Evolutionary conservation across 768 basidiomycete genomes (phyloP).

Genomic region (Amanita fuliginea): DNA sequence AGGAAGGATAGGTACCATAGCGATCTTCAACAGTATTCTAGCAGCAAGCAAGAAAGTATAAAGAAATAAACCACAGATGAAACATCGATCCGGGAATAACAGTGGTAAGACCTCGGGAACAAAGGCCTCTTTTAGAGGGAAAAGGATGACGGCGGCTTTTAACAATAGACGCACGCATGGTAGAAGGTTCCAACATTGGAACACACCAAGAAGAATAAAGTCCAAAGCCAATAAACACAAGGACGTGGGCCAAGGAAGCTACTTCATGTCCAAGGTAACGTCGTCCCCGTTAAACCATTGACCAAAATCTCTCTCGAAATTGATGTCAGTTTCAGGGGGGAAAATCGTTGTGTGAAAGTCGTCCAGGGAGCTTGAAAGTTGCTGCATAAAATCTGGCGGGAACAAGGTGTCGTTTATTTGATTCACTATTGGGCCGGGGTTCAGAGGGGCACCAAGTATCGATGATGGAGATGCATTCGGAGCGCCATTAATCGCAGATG

Average conservation of each 20-base stretch:
- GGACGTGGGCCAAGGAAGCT: slow-evolving; percentile 3
- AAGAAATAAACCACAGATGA: background rate
- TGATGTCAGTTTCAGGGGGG: slow-evolving; percentile 36
- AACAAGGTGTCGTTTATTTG: slow-evolving; percentile 5
- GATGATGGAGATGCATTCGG: slow-evolving; percentile 5
- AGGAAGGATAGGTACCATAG: background rate
- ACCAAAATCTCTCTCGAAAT: slow-evolving; percentile 67
- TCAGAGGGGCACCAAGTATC: slow-evolving; percentile 2
- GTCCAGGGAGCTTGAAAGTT: slow-evolving; percentile 26
- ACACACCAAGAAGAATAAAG: background rate
- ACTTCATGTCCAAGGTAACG: slow-evolving; percentile 22
- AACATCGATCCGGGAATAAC: background rate
- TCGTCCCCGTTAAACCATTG: slow-evolving; percentile 65
- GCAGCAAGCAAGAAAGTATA: slow-evolving; percentile 2
- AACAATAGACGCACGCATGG: background rate
- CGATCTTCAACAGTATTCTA: background rate
- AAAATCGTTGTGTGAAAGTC: slow-evolving; percentile 31
- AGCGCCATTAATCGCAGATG: slow-evolving; percentile 1
- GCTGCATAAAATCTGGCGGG: slow-evolving; percentile 8
- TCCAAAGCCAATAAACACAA: background rate
- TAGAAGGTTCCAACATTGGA: background rate
- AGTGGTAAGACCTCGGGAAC: background rate
- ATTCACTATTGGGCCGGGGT: slow-evolving; percentile 2
- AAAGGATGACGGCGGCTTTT: background rate
- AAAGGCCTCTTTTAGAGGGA: background rate